Percentiles rank a stretch among this genome's conserved stretches.
Conservation (phyloP, 768 basidiomycete genomes). For the Lyophyllum shimeji region DNA sequence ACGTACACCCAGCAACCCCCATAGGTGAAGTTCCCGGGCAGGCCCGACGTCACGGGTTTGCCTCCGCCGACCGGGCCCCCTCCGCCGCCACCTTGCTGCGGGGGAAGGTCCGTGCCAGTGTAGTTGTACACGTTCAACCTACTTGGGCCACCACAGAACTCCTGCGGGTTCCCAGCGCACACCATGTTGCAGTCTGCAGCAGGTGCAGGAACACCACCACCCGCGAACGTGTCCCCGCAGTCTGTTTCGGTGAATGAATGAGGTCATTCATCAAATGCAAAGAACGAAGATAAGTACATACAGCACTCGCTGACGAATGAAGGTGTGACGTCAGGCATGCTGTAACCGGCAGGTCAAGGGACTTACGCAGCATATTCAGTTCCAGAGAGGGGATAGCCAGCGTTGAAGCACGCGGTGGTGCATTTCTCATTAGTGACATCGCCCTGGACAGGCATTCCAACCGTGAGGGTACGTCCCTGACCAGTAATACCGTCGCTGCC, state of each 20-base stretch:
- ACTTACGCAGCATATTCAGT: constrained; percentile 39
- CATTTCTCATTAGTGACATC: constrained; percentile 55
- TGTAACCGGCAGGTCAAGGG: constrained; percentile 18
- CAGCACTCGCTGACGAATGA: constrained; percentile 48
- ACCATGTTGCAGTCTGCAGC: constrained; percentile 64
- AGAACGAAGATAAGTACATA: constrained; percentile 32
- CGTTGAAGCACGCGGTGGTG: constrained; percentile 58
- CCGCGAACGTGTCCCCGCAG: constrained; percentile 47
- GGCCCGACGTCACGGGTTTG: constrained; percentile 46
- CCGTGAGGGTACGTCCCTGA: constrained; percentile 39
- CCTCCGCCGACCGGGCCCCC: constrained; percentile 33
- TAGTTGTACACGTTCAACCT: constrained; percentile 68
- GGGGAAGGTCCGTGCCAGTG: constrained; percentile 56
- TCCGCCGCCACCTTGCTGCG: constrained; percentile 32
- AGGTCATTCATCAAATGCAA: not conserved
- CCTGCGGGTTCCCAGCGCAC: constrained; percentile 59
- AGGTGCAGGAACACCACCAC: constrained; percentile 45
- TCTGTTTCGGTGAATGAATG: constrained; percentile 29
- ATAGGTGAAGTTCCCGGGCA: constrained; percentile 60
- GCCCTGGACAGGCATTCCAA: constrained; percentile 34
- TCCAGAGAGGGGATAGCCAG: constrained; percentile 40
- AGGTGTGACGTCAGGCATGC: constrained; percentile 22
- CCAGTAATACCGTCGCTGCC: constrained; percentile 44
- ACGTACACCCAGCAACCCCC: constrained; percentile 65
- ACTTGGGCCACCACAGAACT: constrained; percentile 75